Evolutionary conservation across 306 rosid species (phyloP).

Genomic region (Lathyrus aphaca): DNA sequence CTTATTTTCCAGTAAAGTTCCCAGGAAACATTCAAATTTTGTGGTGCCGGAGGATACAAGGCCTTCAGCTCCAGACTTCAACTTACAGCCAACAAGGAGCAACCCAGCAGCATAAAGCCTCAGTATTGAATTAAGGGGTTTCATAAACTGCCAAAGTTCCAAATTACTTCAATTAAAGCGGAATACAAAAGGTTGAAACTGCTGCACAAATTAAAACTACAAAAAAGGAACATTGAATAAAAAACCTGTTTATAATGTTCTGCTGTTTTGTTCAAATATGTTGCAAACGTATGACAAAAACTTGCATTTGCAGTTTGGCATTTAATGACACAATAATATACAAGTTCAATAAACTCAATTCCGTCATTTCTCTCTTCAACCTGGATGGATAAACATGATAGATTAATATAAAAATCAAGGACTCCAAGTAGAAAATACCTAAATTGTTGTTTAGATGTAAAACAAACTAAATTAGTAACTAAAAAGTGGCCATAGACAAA

Average conservation of each 20-base stretch:
- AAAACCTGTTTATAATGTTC: conserved; percentile 63
- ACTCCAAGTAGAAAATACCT: conserved; percentile 17
- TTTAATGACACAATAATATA: conserved; percentile 70
- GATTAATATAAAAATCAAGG: conserved; percentile 25
- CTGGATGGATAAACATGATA: conserved; percentile 50
- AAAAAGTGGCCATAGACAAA: conserved; percentile 28
- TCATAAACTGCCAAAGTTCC: conserved; percentile 67
- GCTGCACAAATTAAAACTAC: conserved; percentile 29
- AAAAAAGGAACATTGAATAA: conserved; percentile 14
- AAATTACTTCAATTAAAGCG: conserved; percentile 33
- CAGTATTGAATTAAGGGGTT: conserved; percentile 63
- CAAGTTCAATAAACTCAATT: conserved; percentile 69
- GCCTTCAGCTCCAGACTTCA: conserved; percentile 48
- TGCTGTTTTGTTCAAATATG: conserved; percentile 57
- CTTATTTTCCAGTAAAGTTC: conserved; percentile 52
- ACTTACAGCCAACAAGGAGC: conserved; percentile 45
- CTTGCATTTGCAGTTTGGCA: conserved; percentile 58
- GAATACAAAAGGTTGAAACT: conserved; percentile 32
- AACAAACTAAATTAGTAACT: conserved; percentile 18
- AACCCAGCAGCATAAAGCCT: conserved; percentile 74
- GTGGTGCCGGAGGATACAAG: conserved; percentile 48
- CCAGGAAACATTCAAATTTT: conserved; percentile 49
- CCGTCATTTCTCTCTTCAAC: conserved; percentile 54
- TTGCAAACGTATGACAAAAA: conserved; percentile 64
- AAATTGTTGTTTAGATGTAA: conserved; percentile 7